Conservation (phyloP, 2,329 filamentous ascomycete genomes). For the Corinectria fuckeliana region DNA sequence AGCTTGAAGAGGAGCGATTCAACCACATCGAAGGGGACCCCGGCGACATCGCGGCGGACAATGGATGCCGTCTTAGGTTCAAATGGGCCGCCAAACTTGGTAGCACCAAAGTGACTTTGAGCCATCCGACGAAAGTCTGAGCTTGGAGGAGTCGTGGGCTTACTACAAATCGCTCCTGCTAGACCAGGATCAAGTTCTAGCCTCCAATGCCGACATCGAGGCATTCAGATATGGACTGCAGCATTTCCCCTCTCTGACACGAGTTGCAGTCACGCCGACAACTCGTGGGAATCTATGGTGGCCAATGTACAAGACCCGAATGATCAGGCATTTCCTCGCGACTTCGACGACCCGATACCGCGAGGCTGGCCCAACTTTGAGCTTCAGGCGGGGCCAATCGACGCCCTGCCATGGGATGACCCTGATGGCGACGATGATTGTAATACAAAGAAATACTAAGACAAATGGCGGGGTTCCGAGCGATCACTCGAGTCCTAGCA, state of each 20-base stretch:
- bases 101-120: too few relatives aligned
- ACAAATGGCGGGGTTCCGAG: constrained; percentile 43
- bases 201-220: constrained; percentile 33
- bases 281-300: constrained; percentile 45
- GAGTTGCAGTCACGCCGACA: constrained; percentile 48
- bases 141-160: constrained; percentile 26
- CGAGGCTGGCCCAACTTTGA: constrained; percentile 35
- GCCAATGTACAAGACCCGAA: constrained; percentile 50
- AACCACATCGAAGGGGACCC: background rate
- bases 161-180: constrained; percentile 43
- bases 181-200: constrained; percentile 44
- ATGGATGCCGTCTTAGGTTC: too few relatives aligned
- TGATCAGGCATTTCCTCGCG: constrained; percentile 48
- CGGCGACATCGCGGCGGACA: too few relatives aligned
- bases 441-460: too few relatives aligned
- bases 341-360: constrained; percentile 49
- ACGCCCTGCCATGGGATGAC: background rate
- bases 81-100: too few relatives aligned
- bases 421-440: background rate
- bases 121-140: too few relatives aligned
- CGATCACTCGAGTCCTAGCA: constrained; percentile 37
- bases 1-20: background rate
- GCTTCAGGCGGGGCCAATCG: background rate
- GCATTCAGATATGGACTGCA: constrained; percentile 43
- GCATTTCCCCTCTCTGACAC: constrained; percentile 44